These are phyloP conservation scores for Gaillardinia entomophila DNA, from an alignment of 805 yeast genomes.

Conservation along the genomic window DNA sequence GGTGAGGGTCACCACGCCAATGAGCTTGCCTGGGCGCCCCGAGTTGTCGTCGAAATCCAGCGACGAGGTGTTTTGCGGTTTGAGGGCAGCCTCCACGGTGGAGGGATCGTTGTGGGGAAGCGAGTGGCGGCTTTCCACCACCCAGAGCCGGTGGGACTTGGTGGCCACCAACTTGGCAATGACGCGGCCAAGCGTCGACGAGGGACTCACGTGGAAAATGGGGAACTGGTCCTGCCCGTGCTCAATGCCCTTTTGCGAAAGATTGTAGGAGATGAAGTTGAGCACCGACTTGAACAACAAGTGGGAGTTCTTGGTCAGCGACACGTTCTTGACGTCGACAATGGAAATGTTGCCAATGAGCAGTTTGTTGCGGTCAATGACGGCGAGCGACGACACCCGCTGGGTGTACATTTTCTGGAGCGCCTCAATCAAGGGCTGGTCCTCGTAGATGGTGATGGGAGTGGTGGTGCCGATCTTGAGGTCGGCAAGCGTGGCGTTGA, in stretches of 20 bases:
- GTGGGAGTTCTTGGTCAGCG: conserved; percentile 82
- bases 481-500: conserved; percentile 63
- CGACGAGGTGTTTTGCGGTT: conserved; percentile 7
- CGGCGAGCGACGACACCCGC: conserved; percentile 87
- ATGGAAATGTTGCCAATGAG: conserved; percentile 90
- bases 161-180: conserved; percentile 95
- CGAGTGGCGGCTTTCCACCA: conserved; percentile 43
- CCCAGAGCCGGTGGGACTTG: conserved; percentile 84
- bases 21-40: conserved; percentile 70
- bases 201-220: conserved; percentile 83
- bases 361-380: conserved; percentile 71
- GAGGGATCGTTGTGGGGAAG: conserved; percentile 8
- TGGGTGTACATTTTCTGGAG: conserved; percentile 77
- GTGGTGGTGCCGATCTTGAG: conserved; percentile 65
- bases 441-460: conserved; percentile 82
- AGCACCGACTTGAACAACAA: conserved; percentile 76
- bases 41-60: conserved; percentile 5
- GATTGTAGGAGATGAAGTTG: conserved; percentile 80
- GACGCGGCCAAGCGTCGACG: conserved; percentile 77
- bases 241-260: conserved; percentile 83
- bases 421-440: conserved; percentile 82
- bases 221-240: conserved; percentile 97
- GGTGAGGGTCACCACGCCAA: conserved; percentile 89
- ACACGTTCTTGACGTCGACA: conserved; percentile 86
- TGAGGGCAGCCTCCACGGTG: conserved; percentile 15